A percentile compares a stretch with the other conserved stretches of the same genome.
These are phyloP conservation scores for Oidiodendron maius DNA, from an alignment of 495 filamentous ascomycete genomes.

Conservation along the genomic window DNA sequence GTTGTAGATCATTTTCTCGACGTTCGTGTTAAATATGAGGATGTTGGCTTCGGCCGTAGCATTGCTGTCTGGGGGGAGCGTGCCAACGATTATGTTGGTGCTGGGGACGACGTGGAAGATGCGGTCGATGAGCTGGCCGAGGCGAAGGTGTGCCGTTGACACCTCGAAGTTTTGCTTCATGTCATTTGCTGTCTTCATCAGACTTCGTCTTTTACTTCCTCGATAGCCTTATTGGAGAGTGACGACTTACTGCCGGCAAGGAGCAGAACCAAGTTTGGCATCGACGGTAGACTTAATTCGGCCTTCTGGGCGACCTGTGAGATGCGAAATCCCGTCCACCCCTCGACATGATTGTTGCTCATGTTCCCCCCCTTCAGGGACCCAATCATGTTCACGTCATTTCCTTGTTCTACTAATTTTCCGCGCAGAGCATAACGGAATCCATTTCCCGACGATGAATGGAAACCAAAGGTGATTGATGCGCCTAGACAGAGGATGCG, in stretches of 20 bases:
- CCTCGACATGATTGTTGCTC: slow-evolving; percentile 47
- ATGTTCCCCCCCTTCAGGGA: slow-evolving; percentile 38
- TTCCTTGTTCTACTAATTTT: slow-evolving; percentile 22
- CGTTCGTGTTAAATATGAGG: slow-evolving; percentile 33
- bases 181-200: slow-evolving; percentile 1
- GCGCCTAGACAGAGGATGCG: neutral
- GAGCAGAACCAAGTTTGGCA: slow-evolving; percentile 46
- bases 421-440: slow-evolving; percentile 28
- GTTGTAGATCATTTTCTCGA: slow-evolving; percentile 23
- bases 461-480: neutral
- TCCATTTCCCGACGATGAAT: slow-evolving; percentile 26
- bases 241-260: slow-evolving; percentile 43
- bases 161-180: slow-evolving; percentile 27
- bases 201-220: neutral
- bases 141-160: slow-evolving; percentile 18
- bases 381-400: slow-evolving; percentile 46
- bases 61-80: slow-evolving; percentile 35
- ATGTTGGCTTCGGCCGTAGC: slow-evolving; percentile 22
- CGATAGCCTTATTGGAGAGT: slow-evolving; percentile 45
- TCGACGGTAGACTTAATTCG: slow-evolving; percentile 21
- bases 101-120: slow-evolving; percentile 33
- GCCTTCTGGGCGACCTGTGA: slow-evolving; percentile 35
- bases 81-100: slow-evolving; percentile 43
- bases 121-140: slow-evolving; percentile 29
- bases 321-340: slow-evolving; percentile 40